Evolutionary conservation across 441 rosid genomes (phyloP).

Genomic region (Kokia cookei): DNA sequence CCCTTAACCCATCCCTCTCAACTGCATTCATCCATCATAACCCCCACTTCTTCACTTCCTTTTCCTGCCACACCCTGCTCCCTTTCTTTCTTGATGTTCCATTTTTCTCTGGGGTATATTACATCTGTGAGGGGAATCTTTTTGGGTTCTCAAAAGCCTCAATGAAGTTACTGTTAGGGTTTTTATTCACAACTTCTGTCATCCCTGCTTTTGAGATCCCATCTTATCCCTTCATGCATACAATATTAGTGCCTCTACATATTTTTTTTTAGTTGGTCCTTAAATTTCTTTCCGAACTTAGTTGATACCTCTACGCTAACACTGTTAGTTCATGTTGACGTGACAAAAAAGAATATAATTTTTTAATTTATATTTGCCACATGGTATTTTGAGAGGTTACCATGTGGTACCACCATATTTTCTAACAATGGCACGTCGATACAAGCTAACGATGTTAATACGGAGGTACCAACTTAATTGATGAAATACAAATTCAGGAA

Average conservation of each 20-base stretch:
- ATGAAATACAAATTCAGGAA: too few species aligned
- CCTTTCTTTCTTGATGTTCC: background rate
- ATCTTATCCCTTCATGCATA: background rate
- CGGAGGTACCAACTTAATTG: too few species aligned
- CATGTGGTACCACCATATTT: too few species aligned
- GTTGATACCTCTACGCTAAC: too few species aligned
- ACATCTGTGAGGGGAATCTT: constrained; percentile 4
- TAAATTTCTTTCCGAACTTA: too few species aligned
- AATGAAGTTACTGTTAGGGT: constrained; percentile 11
- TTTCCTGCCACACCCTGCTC: too few species aligned
- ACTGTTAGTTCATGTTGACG: too few species aligned
- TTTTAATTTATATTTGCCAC: too few species aligned
- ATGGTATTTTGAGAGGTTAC: rapidly evolving
- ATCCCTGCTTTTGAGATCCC: background rate
- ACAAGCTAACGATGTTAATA: too few species aligned
- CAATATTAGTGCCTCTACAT: background rate
- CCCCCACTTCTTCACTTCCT: background rate
- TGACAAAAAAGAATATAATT: too few species aligned
- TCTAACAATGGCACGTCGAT: rapidly evolving
- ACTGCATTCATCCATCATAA: background rate
- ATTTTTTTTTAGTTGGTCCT: background rate
- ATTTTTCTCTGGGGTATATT: background rate
- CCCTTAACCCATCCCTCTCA: background rate
- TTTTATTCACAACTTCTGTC: constrained; percentile 9
- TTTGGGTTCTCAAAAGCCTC: constrained; percentile 2